phyloP scores from a whole-genome alignment of 2,329 filamentous ascomycete species.

The Aspergillus amoenus region DNA sequence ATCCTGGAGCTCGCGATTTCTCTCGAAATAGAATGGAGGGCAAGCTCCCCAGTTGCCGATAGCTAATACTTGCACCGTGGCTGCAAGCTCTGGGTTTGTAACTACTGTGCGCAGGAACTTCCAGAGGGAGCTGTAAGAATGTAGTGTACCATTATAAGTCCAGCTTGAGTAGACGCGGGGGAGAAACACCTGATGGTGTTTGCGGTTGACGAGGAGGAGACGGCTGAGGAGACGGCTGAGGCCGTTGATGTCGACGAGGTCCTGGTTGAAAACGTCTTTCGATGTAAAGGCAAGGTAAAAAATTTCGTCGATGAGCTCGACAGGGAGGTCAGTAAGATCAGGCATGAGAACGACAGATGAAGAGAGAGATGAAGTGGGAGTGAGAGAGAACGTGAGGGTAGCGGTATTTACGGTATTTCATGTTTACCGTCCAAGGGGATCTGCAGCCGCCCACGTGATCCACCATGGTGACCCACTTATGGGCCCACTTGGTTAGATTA shows the following conservation, averaged over 20 bases:
- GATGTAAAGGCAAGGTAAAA: not conserved
- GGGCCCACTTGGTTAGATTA: too few species aligned
- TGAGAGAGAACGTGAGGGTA: too few species aligned
- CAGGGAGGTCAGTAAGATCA: constrained; percentile 1
- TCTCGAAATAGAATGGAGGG: not conserved
- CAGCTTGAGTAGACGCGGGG: not conserved
- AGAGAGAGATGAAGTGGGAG: too few species aligned
- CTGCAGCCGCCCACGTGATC: too few species aligned
- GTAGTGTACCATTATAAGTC: constrained; percentile 3
- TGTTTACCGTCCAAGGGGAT: too few species aligned
- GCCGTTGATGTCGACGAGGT: not conserved
- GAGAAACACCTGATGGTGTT: not conserved
- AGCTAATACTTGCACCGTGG: not conserved
- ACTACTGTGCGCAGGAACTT: constrained; percentile 2
- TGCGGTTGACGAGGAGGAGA: not conserved
- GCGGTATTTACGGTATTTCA: too few species aligned
- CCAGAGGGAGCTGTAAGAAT: constrained; percentile 4
- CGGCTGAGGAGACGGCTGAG: not conserved
- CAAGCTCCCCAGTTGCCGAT: constrained; percentile 10
- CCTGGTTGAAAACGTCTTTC: not conserved
- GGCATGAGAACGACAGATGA: not conserved
- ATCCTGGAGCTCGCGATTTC: not conserved
- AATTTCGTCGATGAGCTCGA: constrained; percentile 1
- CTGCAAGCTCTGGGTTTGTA: not conserved
- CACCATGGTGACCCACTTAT: too few species aligned